These are phyloP conservation scores for Hygrophila difformis DNA, from an alignment of 257 asterid species.

Conservation along the genomic window DNA sequence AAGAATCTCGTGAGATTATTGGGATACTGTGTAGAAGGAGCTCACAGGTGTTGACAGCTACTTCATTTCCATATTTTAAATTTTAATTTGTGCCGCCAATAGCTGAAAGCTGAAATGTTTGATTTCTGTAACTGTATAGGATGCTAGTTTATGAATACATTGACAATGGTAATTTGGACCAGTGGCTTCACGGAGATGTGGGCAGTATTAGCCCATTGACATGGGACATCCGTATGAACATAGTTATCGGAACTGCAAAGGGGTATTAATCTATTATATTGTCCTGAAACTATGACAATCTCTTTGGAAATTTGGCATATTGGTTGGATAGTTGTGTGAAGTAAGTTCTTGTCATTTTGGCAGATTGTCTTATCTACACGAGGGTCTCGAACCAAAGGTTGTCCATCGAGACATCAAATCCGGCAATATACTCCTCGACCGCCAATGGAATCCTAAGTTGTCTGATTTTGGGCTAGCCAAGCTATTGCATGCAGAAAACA, in stretches of 20 bases:
- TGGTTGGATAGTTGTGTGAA: too few relatives aligned
- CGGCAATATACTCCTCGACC: constrained; percentile 87
- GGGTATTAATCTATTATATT: constrained; percentile 32
- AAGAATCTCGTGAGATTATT: constrained; percentile 85
- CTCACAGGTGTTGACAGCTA: constrained; percentile 50
- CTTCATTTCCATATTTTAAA: constrained; percentile 7
- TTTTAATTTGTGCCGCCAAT: neutral
- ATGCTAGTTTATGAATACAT: constrained; percentile 93
- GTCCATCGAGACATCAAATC: constrained; percentile 97
- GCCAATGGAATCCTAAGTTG: constrained; percentile 84
- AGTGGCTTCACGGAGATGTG: constrained; percentile 97
- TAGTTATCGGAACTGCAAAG: constrained; percentile 77
- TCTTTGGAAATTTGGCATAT: neutral
- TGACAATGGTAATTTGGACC: constrained; percentile 90
- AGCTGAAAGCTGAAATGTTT: constrained; percentile 15
- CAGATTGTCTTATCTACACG: constrained; percentile 93
- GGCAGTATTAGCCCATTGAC: constrained; percentile 90
- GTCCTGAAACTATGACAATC: too few relatives aligned
- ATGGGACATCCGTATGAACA: constrained; percentile 83
- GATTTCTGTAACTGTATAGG: constrained; percentile 25
- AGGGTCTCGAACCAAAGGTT: constrained; percentile 97
- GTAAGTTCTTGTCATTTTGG: too few relatives aligned
- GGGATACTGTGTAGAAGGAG: constrained; percentile 96
- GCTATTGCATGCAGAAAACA: constrained; percentile 74
- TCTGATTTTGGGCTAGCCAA: constrained; percentile 98